Base-by-base conservation (phyloP, 192 early-diverging fungal genomes). In the Backusella mclennaniae region DNA sequence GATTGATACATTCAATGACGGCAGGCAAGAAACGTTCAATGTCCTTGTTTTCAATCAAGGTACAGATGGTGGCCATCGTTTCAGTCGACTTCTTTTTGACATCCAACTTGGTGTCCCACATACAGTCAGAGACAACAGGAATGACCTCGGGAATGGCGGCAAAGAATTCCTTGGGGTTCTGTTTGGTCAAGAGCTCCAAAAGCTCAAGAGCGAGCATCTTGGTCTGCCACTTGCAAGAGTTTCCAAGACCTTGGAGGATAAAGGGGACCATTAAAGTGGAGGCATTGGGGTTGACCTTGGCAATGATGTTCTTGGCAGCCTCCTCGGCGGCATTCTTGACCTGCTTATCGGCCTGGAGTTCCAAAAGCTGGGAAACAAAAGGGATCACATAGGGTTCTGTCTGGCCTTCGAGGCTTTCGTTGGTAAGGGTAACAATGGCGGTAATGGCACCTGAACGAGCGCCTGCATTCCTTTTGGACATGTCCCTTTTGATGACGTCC, bases 41-140 rank as follows among this genome's bases (percentile, higher is more conserved):
- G 83, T 95, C 94, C 84, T 89, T 89, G 91, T 95, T 95, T 78
- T 89, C 90, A 70, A 94, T 84, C 52, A 91, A 82, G 63, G 81
- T 87, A 85, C 89, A 92, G 77, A 92, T 87, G 79, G 88, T 87
- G 15, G 82, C 87, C 89, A 93, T 93, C 77, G 88, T 84, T 68
- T 84, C 76, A 21, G 83, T 87, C 44, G 93, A 93, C 67, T 92
- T 87, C 66, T 79, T 80, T 77, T 80, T 82, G 73, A 92, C 89
- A 78, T 93, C 91, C 69, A 90, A 84, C 85, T 94, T 94, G 76
- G 92, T 93, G 84, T 93, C 94, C 89, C 92, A 92, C 88, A 95
- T 93, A 73, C 86, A 86, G 74, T 91, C 89, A 74, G 89, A 92
- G 78, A 95, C 87, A 72, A 86, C 85, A 56, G 92, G 92, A 35